Conservation (phyloP, 306 rosid species). For the Aeschynomene evenia region DNA sequence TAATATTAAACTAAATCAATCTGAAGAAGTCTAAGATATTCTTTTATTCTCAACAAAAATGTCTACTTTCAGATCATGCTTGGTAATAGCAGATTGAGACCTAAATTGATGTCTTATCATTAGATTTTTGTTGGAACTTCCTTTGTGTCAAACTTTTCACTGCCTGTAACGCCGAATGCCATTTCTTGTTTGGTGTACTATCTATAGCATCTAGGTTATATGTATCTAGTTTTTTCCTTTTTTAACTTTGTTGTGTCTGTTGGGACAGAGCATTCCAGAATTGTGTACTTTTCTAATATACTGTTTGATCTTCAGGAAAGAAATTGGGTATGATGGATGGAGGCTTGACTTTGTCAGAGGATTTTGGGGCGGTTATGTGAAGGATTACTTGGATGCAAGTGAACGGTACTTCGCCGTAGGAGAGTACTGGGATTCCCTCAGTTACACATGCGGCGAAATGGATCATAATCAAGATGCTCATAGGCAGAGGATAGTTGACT, state of each 20-base stretch:
- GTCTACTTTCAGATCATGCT: slow-evolving; percentile 9
- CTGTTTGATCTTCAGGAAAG: slow-evolving; percentile 53
- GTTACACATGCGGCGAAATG: slow-evolving; percentile 65
- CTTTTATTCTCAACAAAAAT: too few species aligned
- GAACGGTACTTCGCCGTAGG: slow-evolving; percentile 84
- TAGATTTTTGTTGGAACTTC: neutral
- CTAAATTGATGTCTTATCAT: slow-evolving; percentile 3
- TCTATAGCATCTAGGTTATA: neutral
- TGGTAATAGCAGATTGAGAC: neutral
- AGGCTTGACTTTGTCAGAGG: slow-evolving; percentile 95
- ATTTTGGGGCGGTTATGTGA: slow-evolving; percentile 96
- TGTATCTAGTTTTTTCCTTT: neutral
- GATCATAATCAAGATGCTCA: slow-evolving; percentile 90
- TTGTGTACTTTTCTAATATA: slow-evolving; percentile 5
- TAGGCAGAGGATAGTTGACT: slow-evolving; percentile 86
- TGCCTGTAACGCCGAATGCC: neutral
- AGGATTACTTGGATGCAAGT: slow-evolving; percentile 72
- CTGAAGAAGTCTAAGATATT: too few species aligned
- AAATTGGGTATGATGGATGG: slow-evolving; percentile 95
- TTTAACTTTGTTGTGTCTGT: neutral
- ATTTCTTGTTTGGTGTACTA: neutral
- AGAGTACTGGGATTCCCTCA: slow-evolving; percentile 91
- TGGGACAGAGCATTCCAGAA: neutral
- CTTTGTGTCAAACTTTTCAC: neutral
- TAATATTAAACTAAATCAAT: too few species aligned